Percentiles rank a stretch among this genome's conserved stretches.
These are phyloP conservation scores for Leucocoprinus sp. DNA, from an alignment of 768 basidiomycete species.

Conservation along the genomic window DNA sequence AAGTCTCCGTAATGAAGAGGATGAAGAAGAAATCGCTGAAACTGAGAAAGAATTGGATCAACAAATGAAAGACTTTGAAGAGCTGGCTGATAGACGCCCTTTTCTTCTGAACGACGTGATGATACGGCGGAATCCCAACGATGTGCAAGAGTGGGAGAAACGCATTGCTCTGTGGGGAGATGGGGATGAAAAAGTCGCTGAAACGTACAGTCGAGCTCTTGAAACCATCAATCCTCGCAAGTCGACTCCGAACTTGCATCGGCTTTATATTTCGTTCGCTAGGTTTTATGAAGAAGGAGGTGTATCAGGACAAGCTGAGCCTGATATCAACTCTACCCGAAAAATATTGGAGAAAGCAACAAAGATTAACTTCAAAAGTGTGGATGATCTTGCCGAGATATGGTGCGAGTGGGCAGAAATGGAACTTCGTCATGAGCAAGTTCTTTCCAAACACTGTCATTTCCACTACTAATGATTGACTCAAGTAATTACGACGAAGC, in stretches of 20 bases:
- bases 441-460: conserved; percentile 13
- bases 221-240: conserved; percentile 83
- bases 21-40: conserved; percentile 73
- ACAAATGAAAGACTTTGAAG: conserved; percentile 90
- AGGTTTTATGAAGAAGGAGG: conserved; percentile 98
- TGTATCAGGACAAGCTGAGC: conserved; percentile 65
- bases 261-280: conserved; percentile 90
- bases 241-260: conserved; percentile 85
- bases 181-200: conserved; percentile 90
- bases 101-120: conserved; percentile 97
- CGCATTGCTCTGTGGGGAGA: conserved; percentile 88
- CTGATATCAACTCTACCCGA: conserved; percentile 77
- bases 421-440: conserved; percentile 93
- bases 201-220: conserved; percentile 86
- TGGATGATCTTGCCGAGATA: conserved; percentile 95
- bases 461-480: neutral
- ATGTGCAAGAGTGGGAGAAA: conserved; percentile 99
- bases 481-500: conserved; percentile 93
- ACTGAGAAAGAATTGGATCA: conserved; percentile 77
- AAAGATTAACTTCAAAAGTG: conserved; percentile 86
- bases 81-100: conserved; percentile 87
- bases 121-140: conserved; percentile 87
- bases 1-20: conserved; percentile 73
- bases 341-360: conserved; percentile 92
- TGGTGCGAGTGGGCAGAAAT: conserved; percentile 99